phyloP scores from a whole-genome alignment of 768 basidiomycete genomes.

The Dentipellis sp. region DNA sequence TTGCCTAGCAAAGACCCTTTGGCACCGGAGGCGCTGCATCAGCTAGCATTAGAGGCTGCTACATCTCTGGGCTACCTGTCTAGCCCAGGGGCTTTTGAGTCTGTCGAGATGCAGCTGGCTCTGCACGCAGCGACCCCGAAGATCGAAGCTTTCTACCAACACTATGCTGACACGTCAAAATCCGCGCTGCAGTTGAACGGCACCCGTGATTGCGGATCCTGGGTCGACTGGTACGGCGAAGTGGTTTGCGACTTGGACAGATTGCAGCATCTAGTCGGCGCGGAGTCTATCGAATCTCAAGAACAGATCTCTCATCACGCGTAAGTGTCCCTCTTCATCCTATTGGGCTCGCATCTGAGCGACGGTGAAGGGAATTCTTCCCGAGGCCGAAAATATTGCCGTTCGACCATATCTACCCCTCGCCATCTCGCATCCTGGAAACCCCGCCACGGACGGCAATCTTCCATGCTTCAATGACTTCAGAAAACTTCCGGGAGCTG shows the following conservation, averaged over 20 bases:
- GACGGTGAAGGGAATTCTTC: constrained; percentile 18
- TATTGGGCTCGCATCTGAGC: neutral
- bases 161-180: constrained; percentile 36
- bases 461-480: constrained; percentile 63
- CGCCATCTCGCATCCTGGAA: constrained; percentile 33
- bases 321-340: constrained; percentile 19
- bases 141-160: constrained; percentile 76
- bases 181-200: constrained; percentile 19
- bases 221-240: constrained; percentile 81
- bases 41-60: constrained; percentile 43
- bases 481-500: constrained; percentile 60
- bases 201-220: constrained; percentile 46
- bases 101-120: constrained; percentile 64
- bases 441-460: constrained; percentile 57
- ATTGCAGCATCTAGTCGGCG: constrained; percentile 41
- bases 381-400: constrained; percentile 45
- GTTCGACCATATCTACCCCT: constrained; percentile 70
- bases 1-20: constrained; percentile 25
- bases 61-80: constrained; percentile 37
- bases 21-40: constrained; percentile 43
- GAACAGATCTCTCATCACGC: constrained; percentile 14
- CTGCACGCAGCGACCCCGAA: constrained; percentile 74
- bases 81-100: constrained; percentile 39
- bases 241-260: constrained; percentile 60
- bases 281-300: constrained; percentile 38